Conservation (phyloP, 345 rosid genomes). For the Hevea brasiliensis region DNA sequence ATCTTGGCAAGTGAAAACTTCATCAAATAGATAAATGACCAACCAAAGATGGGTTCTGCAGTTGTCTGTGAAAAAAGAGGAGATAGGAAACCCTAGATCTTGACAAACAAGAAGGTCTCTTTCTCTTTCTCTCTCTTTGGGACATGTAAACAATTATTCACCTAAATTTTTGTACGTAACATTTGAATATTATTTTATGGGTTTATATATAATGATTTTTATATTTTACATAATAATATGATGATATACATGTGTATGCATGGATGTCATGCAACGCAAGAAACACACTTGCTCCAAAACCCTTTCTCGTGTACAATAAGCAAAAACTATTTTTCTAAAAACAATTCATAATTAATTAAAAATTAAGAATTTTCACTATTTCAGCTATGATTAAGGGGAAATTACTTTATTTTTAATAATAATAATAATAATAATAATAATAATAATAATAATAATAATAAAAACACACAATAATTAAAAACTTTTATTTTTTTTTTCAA, state of each 20-base stretch:
- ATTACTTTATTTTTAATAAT: too few species aligned
- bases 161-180: slow-evolving; percentile 27
- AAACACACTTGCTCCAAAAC: neutral
- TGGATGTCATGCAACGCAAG: slow-evolving; percentile 16
- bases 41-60: slow-evolving; percentile 12
- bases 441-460: too few species aligned
- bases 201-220: neutral
- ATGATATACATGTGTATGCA: slow-evolving; percentile 11
- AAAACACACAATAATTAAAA: too few species aligned
- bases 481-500: slow-evolving; percentile 3
- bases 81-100: slow-evolving; percentile 50
- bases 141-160: slow-evolving; percentile 41
- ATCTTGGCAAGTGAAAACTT: slow-evolving; percentile 12
- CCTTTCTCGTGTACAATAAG: slow-evolving; percentile 8
- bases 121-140: slow-evolving; percentile 21
- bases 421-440: too few species aligned
- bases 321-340: neutral
- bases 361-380: slow-evolving; percentile 8
- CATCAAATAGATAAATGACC: slow-evolving; percentile 7
- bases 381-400: neutral
- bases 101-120: slow-evolving; percentile 35
- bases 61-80: slow-evolving; percentile 20
- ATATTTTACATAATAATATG: neutral
- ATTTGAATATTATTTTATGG: neutral
- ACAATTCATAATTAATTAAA: neutral